Evolutionary conservation across 1,284 basidiomycete genomes (phyloP).

Genomic region (Tylopilus microsporus): DNA sequence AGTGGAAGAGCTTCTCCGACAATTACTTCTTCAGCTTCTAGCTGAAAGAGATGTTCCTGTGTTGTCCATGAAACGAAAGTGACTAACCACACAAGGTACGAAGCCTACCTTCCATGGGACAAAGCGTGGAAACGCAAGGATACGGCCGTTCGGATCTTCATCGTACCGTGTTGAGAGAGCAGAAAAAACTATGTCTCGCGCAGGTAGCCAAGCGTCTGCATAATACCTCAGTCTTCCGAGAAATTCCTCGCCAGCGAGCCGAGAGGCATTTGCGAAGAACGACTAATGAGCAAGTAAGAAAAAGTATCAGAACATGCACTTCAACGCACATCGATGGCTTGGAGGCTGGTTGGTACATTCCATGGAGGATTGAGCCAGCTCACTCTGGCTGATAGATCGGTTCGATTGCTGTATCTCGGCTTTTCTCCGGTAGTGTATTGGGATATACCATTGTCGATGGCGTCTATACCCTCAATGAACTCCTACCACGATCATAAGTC

Average conservation of each 20-base stretch:
- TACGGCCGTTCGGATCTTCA: slow-evolving; percentile 68
- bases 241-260: slow-evolving; percentile 85
- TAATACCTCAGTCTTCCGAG: slow-evolving; percentile 78
- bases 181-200: slow-evolving; percentile 73
- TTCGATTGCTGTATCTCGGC: slow-evolving; percentile 69
- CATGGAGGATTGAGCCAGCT: slow-evolving; percentile 83
- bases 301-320: background rate
- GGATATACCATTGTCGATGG: slow-evolving; percentile 90
- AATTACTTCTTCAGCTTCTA: slow-evolving; percentile 60
- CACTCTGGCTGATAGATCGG: slow-evolving; percentile 81
- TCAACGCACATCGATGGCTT: slow-evolving; percentile 60
- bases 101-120: slow-evolving; percentile 76
- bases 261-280: slow-evolving; percentile 77
- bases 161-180: slow-evolving; percentile 62
- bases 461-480: slow-evolving; percentile 94
- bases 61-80: slow-evolving; percentile 1
- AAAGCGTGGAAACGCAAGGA: slow-evolving; percentile 79
- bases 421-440: slow-evolving; percentile 63
- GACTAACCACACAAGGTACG: background rate
- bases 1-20: slow-evolving; percentile 52
- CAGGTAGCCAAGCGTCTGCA: slow-evolving; percentile 88
- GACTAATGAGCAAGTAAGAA: slow-evolving; percentile 39
- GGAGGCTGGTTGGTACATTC: slow-evolving; percentile 70
- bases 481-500: slow-evolving; percentile 45
- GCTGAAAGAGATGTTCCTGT: slow-evolving; percentile 88